Base-by-base conservation (phyloP, 106 monocot genomes). In the Vanilla planifolia region DNA sequence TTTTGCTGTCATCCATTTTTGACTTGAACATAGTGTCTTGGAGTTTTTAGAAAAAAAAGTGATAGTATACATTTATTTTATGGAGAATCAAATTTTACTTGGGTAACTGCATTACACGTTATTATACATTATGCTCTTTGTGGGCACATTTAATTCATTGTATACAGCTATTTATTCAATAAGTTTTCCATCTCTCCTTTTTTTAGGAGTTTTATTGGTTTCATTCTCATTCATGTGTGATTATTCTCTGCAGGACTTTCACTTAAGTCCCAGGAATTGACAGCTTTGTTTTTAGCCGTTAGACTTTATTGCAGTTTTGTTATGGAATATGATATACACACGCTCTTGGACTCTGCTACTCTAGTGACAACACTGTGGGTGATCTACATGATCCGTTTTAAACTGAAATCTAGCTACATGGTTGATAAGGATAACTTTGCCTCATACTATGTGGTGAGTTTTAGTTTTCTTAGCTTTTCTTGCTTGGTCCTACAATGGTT, bases 281-380 rank as follows among this genome's bases (percentile, higher is more conserved):
- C 88, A 23, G 88, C 88, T 55, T 64, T 85, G 30, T 93, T 93
- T 74, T 79, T 93, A 70, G 77, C 82, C 53, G 79, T 89, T 71
- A 85, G 93, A 79, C 72, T 93, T 10, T 93, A 93, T 59, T 93
- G 89, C 41, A 93, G 93, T 79, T 71, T 85, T 60, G 89, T 85
- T 30, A 93, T 93, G 85, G 93, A 93, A 71, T 89, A 85, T 64
- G 93, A 93, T 68, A 93, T 93, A 75, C 93, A 89, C 60, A 93
- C 93, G 0, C n/a, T 93, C 35, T 75, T 93, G 52, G 89, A 93
- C 59, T 74, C 79, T 51, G 81, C 85, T 62, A 82, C 88, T 7
- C 79, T 89, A 19, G 75, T 61, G 2, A 80, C 93, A 44, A 93
- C 93, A 2, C 55, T 93, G 51, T 93, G 82, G 88, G 93, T 93